Evolutionary conservation across 164 flowering plant genomes (phyloP).

Genomic region (Kingdonia uniflora): DNA sequence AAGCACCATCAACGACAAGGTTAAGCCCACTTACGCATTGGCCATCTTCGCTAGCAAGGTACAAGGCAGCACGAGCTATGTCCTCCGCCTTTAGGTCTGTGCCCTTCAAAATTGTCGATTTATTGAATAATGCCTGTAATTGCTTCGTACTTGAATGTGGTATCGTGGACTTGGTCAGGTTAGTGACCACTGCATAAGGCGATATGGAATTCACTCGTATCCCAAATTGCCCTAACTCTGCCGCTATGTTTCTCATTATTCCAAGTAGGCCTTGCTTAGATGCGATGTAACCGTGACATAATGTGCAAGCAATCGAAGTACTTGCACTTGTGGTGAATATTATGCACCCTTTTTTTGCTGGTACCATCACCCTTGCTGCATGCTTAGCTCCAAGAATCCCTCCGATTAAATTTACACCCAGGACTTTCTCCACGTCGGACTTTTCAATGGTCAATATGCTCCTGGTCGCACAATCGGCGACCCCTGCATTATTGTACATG

Average conservation of each 20-base stretch:
- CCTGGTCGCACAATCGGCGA: neutral
- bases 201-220: neutral
- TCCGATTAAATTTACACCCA: neutral
- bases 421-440: no score
- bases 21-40: neutral
- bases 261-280: neutral
- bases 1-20: constrained; percentile 4
- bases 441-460: neutral
- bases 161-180: neutral
- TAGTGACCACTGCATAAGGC: neutral
- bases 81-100: constrained; percentile 1
- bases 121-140: neutral
- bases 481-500: neutral
- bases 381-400: neutral
- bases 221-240: neutral
- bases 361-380: neutral
- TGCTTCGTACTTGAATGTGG: neutral
- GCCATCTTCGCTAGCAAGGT: neutral
- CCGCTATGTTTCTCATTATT: neutral
- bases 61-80: neutral
- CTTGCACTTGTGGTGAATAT: neutral
- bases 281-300: neutral
- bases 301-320: neutral
- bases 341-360: neutral
- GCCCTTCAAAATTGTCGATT: neutral